Base-by-base conservation (phyloP, 129 eudicot species). In the Chrysanthemum lavandulifolium region DNA sequence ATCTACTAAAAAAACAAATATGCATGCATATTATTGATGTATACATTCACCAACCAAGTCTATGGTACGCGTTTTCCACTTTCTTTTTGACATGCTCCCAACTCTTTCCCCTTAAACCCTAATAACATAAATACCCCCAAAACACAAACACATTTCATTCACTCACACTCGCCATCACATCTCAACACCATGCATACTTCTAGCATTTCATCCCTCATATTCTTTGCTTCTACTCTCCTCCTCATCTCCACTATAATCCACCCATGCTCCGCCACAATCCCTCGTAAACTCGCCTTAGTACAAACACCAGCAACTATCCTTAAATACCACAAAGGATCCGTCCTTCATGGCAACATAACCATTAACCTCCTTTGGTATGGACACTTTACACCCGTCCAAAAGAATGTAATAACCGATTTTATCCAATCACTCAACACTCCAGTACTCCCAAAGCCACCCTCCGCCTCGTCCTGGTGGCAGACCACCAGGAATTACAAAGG, bases 331-430 rank as follows among this genome's bases (percentile, higher is more conserved):
- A 85, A 88, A 56, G 93, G 97, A 3, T 70, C 78, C 0, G 73
- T 91, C 45, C 86, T 91, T 1, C 75, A 76, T 43, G 97, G 97
- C 16, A 83, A 87, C 79, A 70, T 88, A 25, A 76, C 92, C 68
- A 73, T 88, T 7, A 88, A 88, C 71, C 87, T 91, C 71, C 57
- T 86, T 10, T 91, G 97, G 97, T 91, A 91, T 62, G 97, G 97
- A 1, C 65, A 72, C 5, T 91, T 91, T 75, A 73, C 83, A 2
- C 85, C 91, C 0, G 5, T 23, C 71, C 97, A 91, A 52, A 85
- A 87, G 64, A 65, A 89, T 52, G 61, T 84, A 11, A 81, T 91
- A 51, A 78, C 74, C 13, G 97, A 91, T 58, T 91, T 84, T 50
- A 62, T 91, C 33, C 73, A 72, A 7, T 88, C 96, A 0, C 79